Evolutionary conservation across 768 basidiomycete species (phyloP), one percentile per base, ranked within the genome.

Genomic region (Tricholoma flavovirens): DNA sequence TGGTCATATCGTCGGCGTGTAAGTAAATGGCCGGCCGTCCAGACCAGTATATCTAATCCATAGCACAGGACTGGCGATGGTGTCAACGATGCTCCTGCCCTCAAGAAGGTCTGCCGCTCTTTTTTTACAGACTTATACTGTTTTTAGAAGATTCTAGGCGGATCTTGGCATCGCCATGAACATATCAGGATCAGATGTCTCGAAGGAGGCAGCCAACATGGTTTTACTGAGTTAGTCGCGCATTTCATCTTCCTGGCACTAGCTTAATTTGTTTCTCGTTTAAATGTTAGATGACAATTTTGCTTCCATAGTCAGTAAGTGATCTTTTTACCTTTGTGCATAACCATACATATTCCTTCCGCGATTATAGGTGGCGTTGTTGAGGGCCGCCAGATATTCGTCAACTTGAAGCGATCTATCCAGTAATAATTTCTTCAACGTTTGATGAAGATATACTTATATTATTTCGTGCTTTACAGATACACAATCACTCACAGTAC

Each of bases 121-220:
- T 19, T 3, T 30, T 19, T 35, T 14, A 8, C 12, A 40, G 26
- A 22, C 35, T 12, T 21, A 22, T 10, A 8, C 42, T 21, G 21
- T 11, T 10, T n/a, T 14, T 38, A 53, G 2, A 48, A 32, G 35
- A 17, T n/a, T 14, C 19, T 53, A 79, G 76, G 84, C 86, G 26
- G 85, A 86, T 59, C 75, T 87, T 21, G 86, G 86, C 29, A 87
- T 87, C 62, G 84, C 85, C 0, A 88, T 88, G 85, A 86, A 86
- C 61, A 82, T 86, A 33, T 86, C 84, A 22, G 86, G 85, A 32
- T 86, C 84, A 4, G 86, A 87, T 59, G 85, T 87, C 10, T 86
- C 84, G 1, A 87, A 88, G 63, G 85, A 87, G 67, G 85, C 86
- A 2, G 85, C 86, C 1, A 83, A 88, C 66, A 86, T 88, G 84